Evolutionary conservation across 2,329 filamentous ascomycete species (phyloP).

Genomic region (Alternaria ventricosa): DNA sequence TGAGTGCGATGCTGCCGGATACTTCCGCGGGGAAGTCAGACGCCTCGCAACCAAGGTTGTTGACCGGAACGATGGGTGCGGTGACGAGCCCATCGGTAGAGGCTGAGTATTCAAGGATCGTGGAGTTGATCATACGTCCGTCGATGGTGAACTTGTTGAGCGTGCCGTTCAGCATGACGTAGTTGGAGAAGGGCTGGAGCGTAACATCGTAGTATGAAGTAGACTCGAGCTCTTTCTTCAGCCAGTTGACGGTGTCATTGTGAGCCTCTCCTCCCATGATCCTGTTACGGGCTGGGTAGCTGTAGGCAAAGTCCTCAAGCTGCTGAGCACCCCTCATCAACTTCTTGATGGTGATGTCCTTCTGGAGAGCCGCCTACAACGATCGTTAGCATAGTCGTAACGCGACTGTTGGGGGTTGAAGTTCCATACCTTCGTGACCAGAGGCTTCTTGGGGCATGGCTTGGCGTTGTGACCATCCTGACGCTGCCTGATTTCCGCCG

Average conservation of each 20-base stretch:
- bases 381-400: conserved; percentile 10
- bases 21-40: conserved; percentile 68
- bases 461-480: not conserved
- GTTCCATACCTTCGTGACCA: conserved; percentile 25
- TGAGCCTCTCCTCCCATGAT: conserved; percentile 48
- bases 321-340: conserved; percentile 39
- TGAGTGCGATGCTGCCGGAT: conserved; percentile 70
- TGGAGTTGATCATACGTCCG: conserved; percentile 10
- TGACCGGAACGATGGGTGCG: conserved; percentile 33
- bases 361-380: conserved; percentile 34
- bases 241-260: conserved; percentile 49
- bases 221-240: conserved; percentile 40
- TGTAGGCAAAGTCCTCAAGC: conserved; percentile 49
- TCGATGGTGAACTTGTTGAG: conserved; percentile 30
- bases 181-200: conserved; percentile 34
- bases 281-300: conserved; percentile 45
- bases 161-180: conserved; percentile 29
- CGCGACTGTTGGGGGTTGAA: not conserved
- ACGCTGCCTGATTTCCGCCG: not conserved
- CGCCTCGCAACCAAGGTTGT: conserved; percentile 41
- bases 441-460: conserved; percentile 9
- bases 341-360: conserved; percentile 32
- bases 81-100: conserved; percentile 29
- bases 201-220: conserved; percentile 48
- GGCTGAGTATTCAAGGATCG: conserved; percentile 35